A percentile compares a stretch with the other conserved stretches of the same genome.
Evolutionary conservation across 768 basidiomycete genomes (phyloP).

Genomic region (Suillus subaureus): DNA sequence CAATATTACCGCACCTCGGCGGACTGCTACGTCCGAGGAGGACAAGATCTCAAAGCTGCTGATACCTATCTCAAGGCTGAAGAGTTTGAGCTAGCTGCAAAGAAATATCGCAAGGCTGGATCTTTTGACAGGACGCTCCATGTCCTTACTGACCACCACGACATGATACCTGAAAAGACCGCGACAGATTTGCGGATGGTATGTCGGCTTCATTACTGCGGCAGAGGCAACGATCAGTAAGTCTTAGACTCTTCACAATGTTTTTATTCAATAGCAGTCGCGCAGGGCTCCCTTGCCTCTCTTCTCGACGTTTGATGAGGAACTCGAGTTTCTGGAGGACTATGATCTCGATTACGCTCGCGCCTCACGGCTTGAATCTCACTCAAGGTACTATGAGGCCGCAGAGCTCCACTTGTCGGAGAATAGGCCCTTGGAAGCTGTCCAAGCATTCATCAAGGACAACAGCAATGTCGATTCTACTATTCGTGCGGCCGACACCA

Average conservation of each 20-base stretch:
- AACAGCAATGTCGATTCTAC: constrained; percentile 26
- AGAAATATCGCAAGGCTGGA: constrained; percentile 47
- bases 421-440: constrained; percentile 49
- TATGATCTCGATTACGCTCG: too few relatives aligned
- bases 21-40: constrained; percentile 47
- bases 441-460: constrained; percentile 46
- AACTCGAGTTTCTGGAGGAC: too few relatives aligned
- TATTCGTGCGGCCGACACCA: constrained; percentile 38
- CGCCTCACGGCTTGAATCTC: too few relatives aligned
- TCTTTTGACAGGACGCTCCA: constrained; percentile 55
- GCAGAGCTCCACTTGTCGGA: constrained; percentile 54
- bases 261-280: too few relatives aligned
- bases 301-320: too few relatives aligned
- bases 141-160: constrained; percentile 39
- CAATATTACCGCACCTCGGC: constrained; percentile 47
- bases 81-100: constrained; percentile 46
- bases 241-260: too few relatives aligned
- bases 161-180: constrained; percentile 34
- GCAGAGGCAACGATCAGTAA: too few relatives aligned
- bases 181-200: constrained; percentile 36
- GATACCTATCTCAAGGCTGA: constrained; percentile 41
- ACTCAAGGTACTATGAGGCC: constrained; percentile 42
- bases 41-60: constrained; percentile 46
- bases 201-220: too few relatives aligned
- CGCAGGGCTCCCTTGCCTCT: too few relatives aligned